Evolutionary conservation across 345 rosid species (phyloP), one percentile per base, ranked within the genome.

Genomic region (Eucalyptus coolabah): DNA sequence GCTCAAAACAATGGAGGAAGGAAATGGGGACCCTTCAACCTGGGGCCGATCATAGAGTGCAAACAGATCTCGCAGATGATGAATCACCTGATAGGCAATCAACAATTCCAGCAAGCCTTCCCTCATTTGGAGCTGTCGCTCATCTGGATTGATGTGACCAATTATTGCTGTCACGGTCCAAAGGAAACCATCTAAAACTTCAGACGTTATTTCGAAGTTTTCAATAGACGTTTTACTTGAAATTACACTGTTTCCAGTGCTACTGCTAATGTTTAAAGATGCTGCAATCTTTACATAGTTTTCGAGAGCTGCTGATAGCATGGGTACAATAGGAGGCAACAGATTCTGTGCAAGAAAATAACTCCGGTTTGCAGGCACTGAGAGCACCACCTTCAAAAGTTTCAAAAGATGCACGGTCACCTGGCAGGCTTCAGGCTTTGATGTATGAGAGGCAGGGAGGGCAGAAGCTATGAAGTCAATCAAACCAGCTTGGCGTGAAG

Each of bases 1-100:
- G 89, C 98, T 93, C 89, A 94, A 88, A 86, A 94, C 94, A 90
- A 96, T 96, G 40, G 97, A 94, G 83, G 96, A 93, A 91, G 98
- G 97, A 91, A 96, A 95, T 14, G 98, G 95, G 17, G 94, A 94
- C 87, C 98, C 98, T 93, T 96, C 98, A 77, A 94, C 95, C 90
- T 96, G 98, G 86, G 98, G 96, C 93, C 97, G 93, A 90, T 96
- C 98, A 93, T 96, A 96, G 32, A 96, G 95, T 50, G 97, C 97
- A 89, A 95, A 95, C 88, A 96, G 97, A 91, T 96, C 98, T 54
- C 95, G 92, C 87, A 96, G 88, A 50, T 95, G 92, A 87, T 96
- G 96, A 91, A 96, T 93, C 88, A 96, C 95, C 92, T 94, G 97
- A 92, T 96, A 96, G 47, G 98, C 95, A 60, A 94, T 90, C 93